Evolutionary conservation across 2,329 filamentous ascomycete species (phyloP), one percentile per base, ranked within the genome.

Genomic region (Lecanoromycetidae sp.): DNA sequence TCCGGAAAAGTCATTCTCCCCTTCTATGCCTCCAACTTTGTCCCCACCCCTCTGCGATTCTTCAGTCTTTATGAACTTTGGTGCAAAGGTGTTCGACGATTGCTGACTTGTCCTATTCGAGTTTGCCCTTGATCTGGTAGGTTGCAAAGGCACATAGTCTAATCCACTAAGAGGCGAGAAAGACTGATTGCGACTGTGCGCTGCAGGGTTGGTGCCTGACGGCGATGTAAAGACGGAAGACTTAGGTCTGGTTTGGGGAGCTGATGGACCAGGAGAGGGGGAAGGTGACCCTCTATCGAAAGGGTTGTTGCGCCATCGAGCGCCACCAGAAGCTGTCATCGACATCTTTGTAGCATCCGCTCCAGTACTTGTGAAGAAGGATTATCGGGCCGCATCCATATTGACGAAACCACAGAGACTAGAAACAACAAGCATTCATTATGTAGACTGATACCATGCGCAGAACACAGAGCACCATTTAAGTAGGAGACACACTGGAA

Each of bases 1-100:
- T 48, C 91, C 93, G 0, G 91, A 98, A 64, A 98, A 96, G 71
- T 98, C 91, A 63, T 95, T 96, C 61, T 95, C 90, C 53, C 91
- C 91, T 66, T 98, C 93, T 50, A 95, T 87, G 15, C 86, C 84
- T 17, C 72, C 69, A 25, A 79, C 71, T 51, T 68, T 64, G 51
- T 77, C 74, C 25, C 70, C 69, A 2, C 68, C 68, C 43, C 71
- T 71, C 55, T 79, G 74, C 64, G 84, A 70, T 54, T 88, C 85
- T 54, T 94, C 87, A 0, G 80, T 78, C 63, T 90, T 91, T 67
- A 98, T 96, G 65, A 98, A 98, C 8, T 87, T 85, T 2, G 90
- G 91, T 29, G 91, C 90, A 69, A 98, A 98, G 1, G 91, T 98
- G 54, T 77, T 83, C 0, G 83, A 85, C 5, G 72, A 70, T 5